A percentile compares a stretch with the other conserved stretches of the same genome.
Conservation (phyloP, 2,329 filamentous ascomycete species). For the Diaporthe ampelina region DNA sequence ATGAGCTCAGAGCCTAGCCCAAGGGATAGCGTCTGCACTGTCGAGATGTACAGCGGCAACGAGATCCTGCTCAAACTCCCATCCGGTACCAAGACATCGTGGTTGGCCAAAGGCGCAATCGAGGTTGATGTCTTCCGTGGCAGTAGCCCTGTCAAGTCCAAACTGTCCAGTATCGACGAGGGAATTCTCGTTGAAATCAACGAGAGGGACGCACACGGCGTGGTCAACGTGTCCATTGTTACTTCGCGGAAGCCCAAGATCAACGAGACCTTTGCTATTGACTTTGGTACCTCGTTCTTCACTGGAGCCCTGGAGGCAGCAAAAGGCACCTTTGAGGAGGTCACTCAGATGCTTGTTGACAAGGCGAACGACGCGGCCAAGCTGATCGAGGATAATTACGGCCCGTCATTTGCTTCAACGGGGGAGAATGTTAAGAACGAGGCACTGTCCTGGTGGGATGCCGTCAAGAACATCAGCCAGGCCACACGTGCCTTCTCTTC, state of each 20-base stretch:
- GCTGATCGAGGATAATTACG: conserved; percentile 48
- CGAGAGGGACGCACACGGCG: conserved; percentile 68
- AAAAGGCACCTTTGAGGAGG: conserved; percentile 53
- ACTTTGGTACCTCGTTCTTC: conserved; percentile 67
- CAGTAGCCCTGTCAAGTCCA: conserved; percentile 61
- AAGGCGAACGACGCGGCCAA: conserved; percentile 53
- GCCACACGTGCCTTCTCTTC: conserved; percentile 43
- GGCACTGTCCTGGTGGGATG: conserved; percentile 49
- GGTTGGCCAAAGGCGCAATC: conserved; percentile 70
- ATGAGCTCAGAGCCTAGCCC: conserved; percentile 45
- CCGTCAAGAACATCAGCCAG: conserved; percentile 48
- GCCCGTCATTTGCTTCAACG: conserved; percentile 49
- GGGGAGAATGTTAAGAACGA: conserved; percentile 51
- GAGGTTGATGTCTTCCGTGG: conserved; percentile 67
- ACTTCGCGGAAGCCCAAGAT: conserved; percentile 72
- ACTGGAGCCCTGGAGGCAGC: conserved; percentile 61
- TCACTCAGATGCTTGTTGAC: conserved; percentile 58
- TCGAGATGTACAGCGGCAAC: conserved; percentile 60
- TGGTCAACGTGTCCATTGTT: conserved; percentile 70
- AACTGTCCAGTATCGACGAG: conserved; percentile 62
- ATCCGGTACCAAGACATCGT: conserved; percentile 63
- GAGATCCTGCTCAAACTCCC: conserved; percentile 70
- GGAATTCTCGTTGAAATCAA: conserved; percentile 68
- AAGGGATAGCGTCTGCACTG: conserved; percentile 59
- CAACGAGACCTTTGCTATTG: conserved; percentile 71